Base-by-base conservation (phyloP, 345 rosid genomes). In the Salix viminalis region DNA sequence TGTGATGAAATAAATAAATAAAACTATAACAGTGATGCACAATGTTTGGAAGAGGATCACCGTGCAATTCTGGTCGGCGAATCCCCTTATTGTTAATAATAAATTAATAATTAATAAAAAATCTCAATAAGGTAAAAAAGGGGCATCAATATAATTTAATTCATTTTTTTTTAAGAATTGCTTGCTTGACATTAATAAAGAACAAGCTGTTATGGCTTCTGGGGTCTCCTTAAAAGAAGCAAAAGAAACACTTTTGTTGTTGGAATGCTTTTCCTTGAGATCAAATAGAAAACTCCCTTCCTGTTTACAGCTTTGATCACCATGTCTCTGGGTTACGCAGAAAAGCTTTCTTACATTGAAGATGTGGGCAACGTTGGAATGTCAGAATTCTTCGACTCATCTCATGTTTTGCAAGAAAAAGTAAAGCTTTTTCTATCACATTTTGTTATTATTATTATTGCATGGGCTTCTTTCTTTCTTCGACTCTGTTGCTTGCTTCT, bases 301-400 rank as follows among this genome's bases (percentile, higher is more conserved):
- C 37, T 37, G n/a, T 67, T 56, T 23, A 39, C 19, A 48, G 42
- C 24, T 19, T 42, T 62, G 39, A 28, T 75, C 64, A 70, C 74
- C 80, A 96, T 96, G 99, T 96, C 99, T 83, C 86, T 96, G 77
- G 99, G 99, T 76, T 96, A 93, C 83, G 99, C 99, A 16, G 96
- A 96, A 89, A 96, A 93, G 92, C 89, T 96, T 48, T 96, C 99
- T n/a, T 92, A 75, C 90, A 93, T 91, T n/a, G 98, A 96, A 82
- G 99, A 93, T 85, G 99, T 96, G 82, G 98, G 99, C 77, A 88
- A 87, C 41, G 98, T 96, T 71, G 99, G 99, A 79, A 96, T 93
- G 98, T 76, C 94, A 14, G 97, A 96, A 81, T 86, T 90, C 79
- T 96, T 96, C 85, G 97, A 96, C 87, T 65, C 92, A 28, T 82